Percentiles rank a stretch among this genome's conserved stretches.
These are phyloP conservation scores for Lecanicillium sp. DNA, from an alignment of 2,329 filamentous ascomycete genomes.

Conservation along the genomic window DNA sequence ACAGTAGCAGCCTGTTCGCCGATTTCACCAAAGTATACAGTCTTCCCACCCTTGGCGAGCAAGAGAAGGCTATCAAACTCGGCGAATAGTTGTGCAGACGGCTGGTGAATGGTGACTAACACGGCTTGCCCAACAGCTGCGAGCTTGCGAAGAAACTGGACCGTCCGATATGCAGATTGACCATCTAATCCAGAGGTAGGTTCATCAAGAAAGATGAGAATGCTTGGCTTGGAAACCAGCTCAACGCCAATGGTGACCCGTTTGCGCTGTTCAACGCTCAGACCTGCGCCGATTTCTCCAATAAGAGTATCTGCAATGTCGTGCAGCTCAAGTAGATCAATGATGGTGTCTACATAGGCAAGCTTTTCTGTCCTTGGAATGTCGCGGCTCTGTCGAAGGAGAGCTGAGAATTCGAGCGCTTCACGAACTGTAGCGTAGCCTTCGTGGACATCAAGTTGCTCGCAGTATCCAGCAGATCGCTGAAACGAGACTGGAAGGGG, in stretches of 20 bases:
- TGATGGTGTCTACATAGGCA: conserved; percentile 69
- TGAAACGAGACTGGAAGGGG: conserved; percentile 67
- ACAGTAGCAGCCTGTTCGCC: conserved; percentile 46
- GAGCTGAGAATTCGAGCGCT: conserved; percentile 64
- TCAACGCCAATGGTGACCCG: conserved; percentile 53
- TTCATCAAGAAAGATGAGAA: conserved; percentile 54
- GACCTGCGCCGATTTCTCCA: conserved; percentile 38
- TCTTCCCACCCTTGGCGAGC: conserved; percentile 56
- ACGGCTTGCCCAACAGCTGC: conserved; percentile 60
- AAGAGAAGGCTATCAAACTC: conserved; percentile 59
- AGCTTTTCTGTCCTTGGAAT: conserved; percentile 60
- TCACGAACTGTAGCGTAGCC: conserved; percentile 67
- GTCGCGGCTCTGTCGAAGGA: conserved; percentile 62
- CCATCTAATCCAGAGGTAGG: conserved; percentile 60
- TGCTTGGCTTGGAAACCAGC: conserved; percentile 51
- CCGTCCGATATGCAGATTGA: conserved; percentile 56
- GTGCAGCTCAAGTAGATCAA: conserved; percentile 49
- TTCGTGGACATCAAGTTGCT: conserved; percentile 75
- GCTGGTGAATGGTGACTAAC: conserved; percentile 63
- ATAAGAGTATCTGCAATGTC: conserved; percentile 41
- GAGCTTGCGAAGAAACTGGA: conserved; percentile 58
- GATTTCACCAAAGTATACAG: conserved; percentile 60
- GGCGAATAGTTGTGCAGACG: conserved; percentile 56
- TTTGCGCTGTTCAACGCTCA: conserved; percentile 46
- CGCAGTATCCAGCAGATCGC: conserved; percentile 70